Base-by-base conservation (phyloP, 768 basidiomycete genomes). In the Chalciporus chontae region DNA sequence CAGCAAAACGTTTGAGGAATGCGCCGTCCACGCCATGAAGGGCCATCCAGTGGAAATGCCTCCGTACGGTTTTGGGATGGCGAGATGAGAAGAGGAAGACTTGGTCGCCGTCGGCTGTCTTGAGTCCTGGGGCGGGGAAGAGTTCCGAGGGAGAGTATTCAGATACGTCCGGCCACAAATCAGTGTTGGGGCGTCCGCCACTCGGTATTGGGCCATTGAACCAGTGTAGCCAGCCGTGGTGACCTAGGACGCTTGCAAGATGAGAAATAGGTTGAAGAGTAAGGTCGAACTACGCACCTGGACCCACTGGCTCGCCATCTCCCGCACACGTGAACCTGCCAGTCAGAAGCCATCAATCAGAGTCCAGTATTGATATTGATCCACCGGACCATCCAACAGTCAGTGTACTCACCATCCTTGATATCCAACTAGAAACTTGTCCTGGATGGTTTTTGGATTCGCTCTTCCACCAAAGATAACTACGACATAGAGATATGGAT, bases 221-320 rank as follows among this genome's bases (percentile, higher is more conserved):
- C 90, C 90, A 92, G 59, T 92, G 90, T 17, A 90, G 72, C 90
- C 90, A 92, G 24, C 90, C 90, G 56, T 90, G 87, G 59, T 90
- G 90, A 3, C 80, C 82, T 65, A 40, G 21, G 21, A 21, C 21
- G 4, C 21, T 77, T 39, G 45, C 15, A 23, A 11, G 4, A 8
- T 42, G 15, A 17, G 44, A 18, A 21, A 13, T 36, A 7, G n/a
- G 15, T 9, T 6, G 15, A 21, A 8, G 40, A 17, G 3, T 5
- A 7, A 17, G n/a, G 24, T 17, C 32, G 67, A 17, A 37, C 48
- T 2, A 26, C 55, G 37, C 38, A 79, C 83, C 82, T 64, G 81
- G 81, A 47, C 74, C 77, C 24, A 90, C 73, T 10, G 84, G 83
- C 41, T 77, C 74, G 4, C 87, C 85, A 57, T 88, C 86, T 15